Evolutionary conservation across 192 early-diverging fungal genomes (phyloP).

Genomic region (Gorgonomyces haynaldii): DNA sequence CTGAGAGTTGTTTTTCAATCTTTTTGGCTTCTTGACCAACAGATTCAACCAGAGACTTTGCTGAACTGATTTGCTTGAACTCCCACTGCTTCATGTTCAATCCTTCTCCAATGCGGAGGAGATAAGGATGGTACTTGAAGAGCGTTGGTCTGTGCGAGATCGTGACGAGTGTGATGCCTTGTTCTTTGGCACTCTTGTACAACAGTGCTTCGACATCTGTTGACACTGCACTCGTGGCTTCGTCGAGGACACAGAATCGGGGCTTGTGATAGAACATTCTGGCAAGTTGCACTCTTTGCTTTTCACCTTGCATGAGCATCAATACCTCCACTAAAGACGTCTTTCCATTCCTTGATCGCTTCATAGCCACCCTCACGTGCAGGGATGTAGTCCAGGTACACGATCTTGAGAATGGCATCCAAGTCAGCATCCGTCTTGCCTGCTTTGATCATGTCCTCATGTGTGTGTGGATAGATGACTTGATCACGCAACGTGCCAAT

Average conservation of each 20-base stretch:
- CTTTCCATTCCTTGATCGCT: conserved; percentile 36
- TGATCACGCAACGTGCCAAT: conserved; percentile 89
- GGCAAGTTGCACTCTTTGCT: conserved; percentile 33
- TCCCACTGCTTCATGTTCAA: conserved; percentile 20
- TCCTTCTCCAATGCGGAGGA: conserved; percentile 31
- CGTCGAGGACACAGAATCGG: conserved; percentile 50
- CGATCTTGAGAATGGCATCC: conserved; percentile 64
- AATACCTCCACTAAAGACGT: conserved; percentile 19
- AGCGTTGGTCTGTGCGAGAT: conserved; percentile 67
- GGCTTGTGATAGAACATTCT: conserved; percentile 49
- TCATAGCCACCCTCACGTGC: conserved; percentile 47
- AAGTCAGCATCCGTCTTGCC: conserved; percentile 70
- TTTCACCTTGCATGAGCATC: conserved; percentile 19
- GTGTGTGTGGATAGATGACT: conserved; percentile 88
- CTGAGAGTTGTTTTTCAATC: conserved; percentile 24
- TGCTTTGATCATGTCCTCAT: conserved; percentile 33
- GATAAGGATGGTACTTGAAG: conserved; percentile 33
- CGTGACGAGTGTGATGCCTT: conserved; percentile 76
- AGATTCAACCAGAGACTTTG: conserved; percentile 14
- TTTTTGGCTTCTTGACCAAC: conserved; percentile 29
- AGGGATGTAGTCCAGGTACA: conserved; percentile 68
- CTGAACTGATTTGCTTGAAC: conserved; percentile 26
- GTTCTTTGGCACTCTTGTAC: conserved; percentile 46
- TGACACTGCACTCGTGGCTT: conserved; percentile 21
- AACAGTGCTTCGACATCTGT: conserved; percentile 13